These are phyloP conservation scores for Saccharomycopsis hybrid DNA, from an alignment of 1,139 yeast genomes.

Conservation along the genomic window DNA sequence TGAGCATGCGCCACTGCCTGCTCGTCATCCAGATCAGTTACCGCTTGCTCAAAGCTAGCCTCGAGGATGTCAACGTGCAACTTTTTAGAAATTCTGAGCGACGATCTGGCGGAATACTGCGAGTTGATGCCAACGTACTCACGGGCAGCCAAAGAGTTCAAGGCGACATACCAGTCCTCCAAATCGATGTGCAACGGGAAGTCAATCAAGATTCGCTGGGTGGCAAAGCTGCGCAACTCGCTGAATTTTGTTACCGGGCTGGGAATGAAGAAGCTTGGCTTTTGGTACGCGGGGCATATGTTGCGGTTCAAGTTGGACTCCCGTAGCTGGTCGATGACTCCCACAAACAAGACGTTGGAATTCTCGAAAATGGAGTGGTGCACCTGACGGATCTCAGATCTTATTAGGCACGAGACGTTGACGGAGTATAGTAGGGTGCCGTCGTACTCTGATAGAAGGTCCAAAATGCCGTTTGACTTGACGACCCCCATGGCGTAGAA, in stretches of 20 bases:
- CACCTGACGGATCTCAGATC: slow-evolving; percentile 63
- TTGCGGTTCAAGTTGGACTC: slow-evolving; percentile 19
- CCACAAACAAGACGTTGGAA: slow-evolving; percentile 51
- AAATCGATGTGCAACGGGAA: slow-evolving; percentile 67
- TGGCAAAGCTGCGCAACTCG: slow-evolving; percentile 21
- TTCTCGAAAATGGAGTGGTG: slow-evolving; percentile 64
- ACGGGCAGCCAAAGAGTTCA: slow-evolving; percentile 59
- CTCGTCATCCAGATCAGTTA: slow-evolving; percentile 3
- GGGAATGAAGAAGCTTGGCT: slow-evolving; percentile 22
- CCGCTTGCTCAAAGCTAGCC: slow-evolving; percentile 40
- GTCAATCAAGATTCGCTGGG: slow-evolving; percentile 43
- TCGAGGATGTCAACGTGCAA: slow-evolving; percentile 59
- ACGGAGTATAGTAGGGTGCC: slow-evolving; percentile 58
- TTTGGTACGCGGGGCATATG: slow-evolving; percentile 9
- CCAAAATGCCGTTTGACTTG: slow-evolving; percentile 58
- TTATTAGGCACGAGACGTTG: slow-evolving; percentile 47
- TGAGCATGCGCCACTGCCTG: no score
- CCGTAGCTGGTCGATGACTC: slow-evolving; percentile 49
- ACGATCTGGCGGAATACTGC: slow-evolving; percentile 24
- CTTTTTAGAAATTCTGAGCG: slow-evolving; percentile 50
- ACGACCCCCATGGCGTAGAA: slow-evolving; percentile 69
- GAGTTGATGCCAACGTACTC: slow-evolving; percentile 41
- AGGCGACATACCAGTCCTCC: slow-evolving; percentile 79
- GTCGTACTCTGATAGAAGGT: slow-evolving; percentile 57
- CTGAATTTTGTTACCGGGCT: slow-evolving; percentile 11